Conservation (phyloP, 2,329 filamentous ascomycete species). For the Trichoderma sp. region DNA sequence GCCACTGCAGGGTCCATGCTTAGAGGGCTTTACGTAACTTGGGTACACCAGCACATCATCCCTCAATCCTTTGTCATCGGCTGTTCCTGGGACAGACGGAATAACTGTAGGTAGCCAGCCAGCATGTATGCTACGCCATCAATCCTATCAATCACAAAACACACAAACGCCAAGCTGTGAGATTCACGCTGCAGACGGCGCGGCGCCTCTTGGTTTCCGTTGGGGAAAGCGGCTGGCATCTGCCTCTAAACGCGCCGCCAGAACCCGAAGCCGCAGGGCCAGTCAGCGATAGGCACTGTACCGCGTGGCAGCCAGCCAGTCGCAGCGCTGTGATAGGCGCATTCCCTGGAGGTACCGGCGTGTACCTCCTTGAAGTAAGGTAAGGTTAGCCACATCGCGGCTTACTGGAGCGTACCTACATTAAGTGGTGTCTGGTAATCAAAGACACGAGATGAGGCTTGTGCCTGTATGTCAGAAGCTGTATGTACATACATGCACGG, state of each 20-base stretch:
- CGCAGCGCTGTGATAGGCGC: not conserved
- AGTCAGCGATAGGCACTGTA: conserved; percentile 25
- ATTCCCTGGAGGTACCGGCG: not conserved
- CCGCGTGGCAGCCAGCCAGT: conserved; percentile 23
- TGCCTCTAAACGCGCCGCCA: conserved; percentile 10
- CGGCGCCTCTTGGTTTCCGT: not conserved
- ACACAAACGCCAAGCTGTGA: not conserved
- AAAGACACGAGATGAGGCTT: not conserved
- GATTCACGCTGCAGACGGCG: not conserved
- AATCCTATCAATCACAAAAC: not conserved
- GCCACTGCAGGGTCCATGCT: not conserved
- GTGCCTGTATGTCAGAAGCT: not conserved
- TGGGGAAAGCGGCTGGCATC: conserved; percentile 3
- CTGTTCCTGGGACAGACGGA: conserved; percentile 3
- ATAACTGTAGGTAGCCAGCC: not conserved
- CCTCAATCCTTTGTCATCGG: not conserved
- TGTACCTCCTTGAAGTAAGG: not conserved
- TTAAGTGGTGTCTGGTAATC: not conserved
- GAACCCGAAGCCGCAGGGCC: conserved; percentile 17
- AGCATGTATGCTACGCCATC: not conserved
- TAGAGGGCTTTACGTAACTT: not conserved
- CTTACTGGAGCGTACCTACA: not conserved
- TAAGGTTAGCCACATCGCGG: not conserved
- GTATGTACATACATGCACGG: not conserved
- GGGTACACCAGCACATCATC: not conserved